Evolutionary conservation across 345 rosid genomes (phyloP), one percentile per base, ranked within the genome.

Genomic region (Bretschneidera sinensis): DNA sequence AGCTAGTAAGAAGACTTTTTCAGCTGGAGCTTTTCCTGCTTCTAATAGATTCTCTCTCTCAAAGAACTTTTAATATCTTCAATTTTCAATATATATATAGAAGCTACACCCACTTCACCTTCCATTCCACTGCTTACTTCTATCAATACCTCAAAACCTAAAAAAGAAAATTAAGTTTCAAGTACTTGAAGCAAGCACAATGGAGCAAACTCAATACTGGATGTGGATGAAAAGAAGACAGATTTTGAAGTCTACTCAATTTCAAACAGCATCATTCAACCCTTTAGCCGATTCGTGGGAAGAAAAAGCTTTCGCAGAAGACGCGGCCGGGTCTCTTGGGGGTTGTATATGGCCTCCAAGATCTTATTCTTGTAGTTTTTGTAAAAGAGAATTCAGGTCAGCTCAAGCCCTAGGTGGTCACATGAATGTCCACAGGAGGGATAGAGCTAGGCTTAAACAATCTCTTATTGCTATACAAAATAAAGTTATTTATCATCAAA

Each of bases 381-480:
- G 92, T 55, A 74, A 59, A 48, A 73, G 89, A 69, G 87, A 79
- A 57, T 83, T 86, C 67, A 78, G 83, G 75, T 86, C 92, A 14
- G 92, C 92, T 69, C 89, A 86, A 76, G 92, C 89, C 53, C 73
- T 86, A 22, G 92, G 92, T 28, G 92, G 92, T 35, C 92, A 86
- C 71, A 86, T 86, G 92, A 86, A 86, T 71, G 81, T 86, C 54
- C 92, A 86, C 64, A 73, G 87, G 48, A 78, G 84, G 28, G 92
- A 86, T 59, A 78, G 89, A 62, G 92, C 92, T 7, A 74, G 77
- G 71, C 89, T 86, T 43, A 81, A 78, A 54, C 85, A 70, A 43
- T 73, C 85, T 31, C 71, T 64, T 17, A 59, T 20, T 57, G 3
- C 21, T 67, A 57, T 43, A 10, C 39, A 59, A 8, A 35, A 24